A percentile compares a stretch with the other conserved stretches of the same genome.
Evolutionary conservation across 2,329 filamentous ascomycete genomes (phyloP).

Genomic region (Fusarium aywerte): DNA sequence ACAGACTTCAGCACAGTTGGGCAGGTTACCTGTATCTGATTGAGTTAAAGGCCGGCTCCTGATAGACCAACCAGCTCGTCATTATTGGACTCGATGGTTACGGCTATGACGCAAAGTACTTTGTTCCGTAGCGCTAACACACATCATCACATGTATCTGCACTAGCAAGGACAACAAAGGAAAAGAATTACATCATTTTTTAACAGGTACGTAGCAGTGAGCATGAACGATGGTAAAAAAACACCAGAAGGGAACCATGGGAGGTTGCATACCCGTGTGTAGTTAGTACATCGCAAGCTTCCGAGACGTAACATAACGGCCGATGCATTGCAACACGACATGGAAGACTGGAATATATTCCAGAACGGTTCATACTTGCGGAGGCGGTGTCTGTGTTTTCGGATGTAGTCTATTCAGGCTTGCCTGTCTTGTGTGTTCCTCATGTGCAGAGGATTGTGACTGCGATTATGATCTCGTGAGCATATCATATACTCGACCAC

Average conservation of each 20-base stretch:
- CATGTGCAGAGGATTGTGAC: conserved; percentile 22
- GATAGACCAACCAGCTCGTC: not conserved
- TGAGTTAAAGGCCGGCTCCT: not conserved
- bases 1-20: not conserved
- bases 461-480: conserved; percentile 39
- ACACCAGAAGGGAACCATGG: not conserved
- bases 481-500: conserved; percentile 4
- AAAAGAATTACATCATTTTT: conserved; percentile 41
- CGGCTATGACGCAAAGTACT: conserved; percentile 32
- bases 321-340: not conserved
- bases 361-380: not conserved
- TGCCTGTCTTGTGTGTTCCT: conserved; percentile 11
- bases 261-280: not conserved
- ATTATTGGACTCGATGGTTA: conserved; percentile 16
- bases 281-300: not conserved
- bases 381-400: not conserved
- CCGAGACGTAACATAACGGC: not conserved
- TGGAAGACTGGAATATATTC: not conserved
- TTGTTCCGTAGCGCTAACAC: not conserved
- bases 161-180: not conserved
- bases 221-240: not conserved
- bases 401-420: not conserved
- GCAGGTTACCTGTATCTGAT: conserved; percentile 4
- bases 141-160: conserved; percentile 35
- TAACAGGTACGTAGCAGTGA: not conserved